Evolutionary conservation across 1,284 basidiomycete genomes (phyloP).

Genomic region (Termitomyces sp.): DNA sequence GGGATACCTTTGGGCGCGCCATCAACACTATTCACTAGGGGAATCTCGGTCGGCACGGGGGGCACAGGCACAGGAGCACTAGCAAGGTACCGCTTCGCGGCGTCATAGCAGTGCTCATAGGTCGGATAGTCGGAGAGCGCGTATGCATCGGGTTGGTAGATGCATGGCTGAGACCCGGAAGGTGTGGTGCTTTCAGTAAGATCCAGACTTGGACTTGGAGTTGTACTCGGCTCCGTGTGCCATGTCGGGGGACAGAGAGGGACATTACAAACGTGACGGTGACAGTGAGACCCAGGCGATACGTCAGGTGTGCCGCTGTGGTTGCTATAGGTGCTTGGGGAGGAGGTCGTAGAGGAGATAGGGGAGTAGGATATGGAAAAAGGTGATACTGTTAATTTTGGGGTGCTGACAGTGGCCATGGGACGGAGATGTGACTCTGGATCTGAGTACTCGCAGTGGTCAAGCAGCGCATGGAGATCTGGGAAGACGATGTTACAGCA

Average conservation of each 20-base stretch:
- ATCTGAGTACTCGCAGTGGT: slow-evolving; percentile 47
- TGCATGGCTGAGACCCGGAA: not conserved
- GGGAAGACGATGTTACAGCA: slow-evolving; percentile 58
- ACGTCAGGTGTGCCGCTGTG: not conserved
- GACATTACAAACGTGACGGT: not conserved
- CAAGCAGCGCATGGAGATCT: slow-evolving; percentile 64
- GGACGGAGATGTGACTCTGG: not conserved
- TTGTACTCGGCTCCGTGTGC: not conserved
- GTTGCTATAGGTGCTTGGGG: not conserved
- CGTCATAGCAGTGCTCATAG: slow-evolving; percentile 18
- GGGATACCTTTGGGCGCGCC: too few relatives aligned
- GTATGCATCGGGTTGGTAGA: slow-evolving; percentile 10
- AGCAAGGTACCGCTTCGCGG: slow-evolving; percentile 1
- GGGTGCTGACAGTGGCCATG: not conserved
- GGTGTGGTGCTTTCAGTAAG: not conserved
- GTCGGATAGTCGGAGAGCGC: slow-evolving; percentile 15
- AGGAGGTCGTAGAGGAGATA: slow-evolving; percentile 12
- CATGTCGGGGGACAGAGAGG: not conserved
- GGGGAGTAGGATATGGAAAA: not conserved
- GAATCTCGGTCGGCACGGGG: not conserved
- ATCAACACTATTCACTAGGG: too few relatives aligned
- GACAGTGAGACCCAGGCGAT: slow-evolving; percentile 1
- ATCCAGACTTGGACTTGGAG: too few relatives aligned
- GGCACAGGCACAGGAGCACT: too few relatives aligned
- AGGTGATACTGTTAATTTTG: not conserved